Conservation (phyloP, 1,139 yeast genomes). For the Diutina rugosa region DNA sequence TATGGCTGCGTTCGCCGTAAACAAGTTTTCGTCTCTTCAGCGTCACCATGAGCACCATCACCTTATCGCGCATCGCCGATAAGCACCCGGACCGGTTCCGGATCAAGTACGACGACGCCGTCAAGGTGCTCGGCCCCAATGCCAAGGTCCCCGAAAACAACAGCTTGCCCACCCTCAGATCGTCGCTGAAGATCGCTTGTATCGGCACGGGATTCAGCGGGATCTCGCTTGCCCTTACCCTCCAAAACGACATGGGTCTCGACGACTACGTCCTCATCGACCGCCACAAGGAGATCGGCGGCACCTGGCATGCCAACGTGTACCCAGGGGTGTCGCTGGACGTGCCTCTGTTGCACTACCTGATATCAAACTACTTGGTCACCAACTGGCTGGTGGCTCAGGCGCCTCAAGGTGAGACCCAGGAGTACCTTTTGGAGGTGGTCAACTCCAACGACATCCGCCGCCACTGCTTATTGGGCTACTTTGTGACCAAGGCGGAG, state of each 20-base stretch:
- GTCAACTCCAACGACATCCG: slow-evolving; percentile 22
- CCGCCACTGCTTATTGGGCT: slow-evolving; percentile 17
- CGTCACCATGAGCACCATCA: slow-evolving; percentile 13
- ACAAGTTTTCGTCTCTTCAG: neutral
- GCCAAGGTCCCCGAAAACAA: slow-evolving; percentile 8
- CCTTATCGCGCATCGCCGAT: slow-evolving; percentile 20
- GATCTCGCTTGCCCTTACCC: slow-evolving; percentile 19
- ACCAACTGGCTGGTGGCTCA: slow-evolving; percentile 30
- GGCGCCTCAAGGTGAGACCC: slow-evolving; percentile 38
- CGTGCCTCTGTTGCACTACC: slow-evolving; percentile 38
- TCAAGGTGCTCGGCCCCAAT: slow-evolving; percentile 15
- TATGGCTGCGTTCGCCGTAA: neutral
- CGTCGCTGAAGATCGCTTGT: slow-evolving; percentile 21
- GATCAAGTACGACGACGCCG: slow-evolving; percentile 16
- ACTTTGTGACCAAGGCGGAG: slow-evolving; percentile 14
- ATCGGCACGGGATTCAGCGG: slow-evolving; percentile 42
- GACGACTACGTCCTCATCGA: slow-evolving; percentile 29
- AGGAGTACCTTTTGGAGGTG: slow-evolving; percentile 28
- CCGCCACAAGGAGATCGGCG: slow-evolving; percentile 34
- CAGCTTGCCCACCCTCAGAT: slow-evolving; percentile 12
- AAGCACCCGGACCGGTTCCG: slow-evolving; percentile 20
- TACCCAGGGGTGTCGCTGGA: slow-evolving; percentile 45
- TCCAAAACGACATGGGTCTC: slow-evolving; percentile 16
- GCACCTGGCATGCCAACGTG: slow-evolving; percentile 42
- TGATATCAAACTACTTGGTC: slow-evolving; percentile 26